A percentile compares a stretch with the other conserved stretches of the same genome.
phyloP scores from a whole-genome alignment of 352 stramenopile genomes.

The Lagenidium sp. region DNA sequence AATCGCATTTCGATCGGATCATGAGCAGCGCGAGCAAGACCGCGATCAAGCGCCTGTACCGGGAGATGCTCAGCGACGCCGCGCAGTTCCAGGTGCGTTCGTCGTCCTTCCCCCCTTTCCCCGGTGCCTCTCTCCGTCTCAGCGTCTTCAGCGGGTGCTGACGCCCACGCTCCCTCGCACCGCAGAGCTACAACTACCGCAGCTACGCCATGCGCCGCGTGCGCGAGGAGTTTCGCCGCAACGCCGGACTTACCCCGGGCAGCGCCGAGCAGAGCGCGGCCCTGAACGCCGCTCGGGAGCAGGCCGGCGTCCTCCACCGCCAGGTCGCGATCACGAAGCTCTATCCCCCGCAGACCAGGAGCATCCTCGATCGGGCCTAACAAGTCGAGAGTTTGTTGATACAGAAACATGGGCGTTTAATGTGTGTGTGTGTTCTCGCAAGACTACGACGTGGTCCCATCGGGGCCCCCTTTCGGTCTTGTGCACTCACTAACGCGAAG shows the following conservation, averaged over 20 bases:
- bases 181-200: slow-evolving; percentile 69
- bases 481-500: too few species aligned
- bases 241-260: slow-evolving; percentile 30
- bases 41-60: slow-evolving; percentile 13
- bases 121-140: background rate
- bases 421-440: too few species aligned
- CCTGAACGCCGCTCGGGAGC: slow-evolving; percentile 28
- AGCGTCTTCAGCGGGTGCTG: background rate
- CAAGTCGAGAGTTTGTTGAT: too few species aligned
- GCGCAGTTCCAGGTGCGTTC: slow-evolving; percentile 9
- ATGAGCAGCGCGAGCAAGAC: background rate
- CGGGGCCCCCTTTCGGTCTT: too few species aligned
- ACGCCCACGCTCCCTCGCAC: background rate
- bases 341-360: slow-evolving; percentile 52
- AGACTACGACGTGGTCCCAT: too few species aligned
- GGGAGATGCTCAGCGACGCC: slow-evolving; percentile 18
- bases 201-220: slow-evolving; percentile 54
- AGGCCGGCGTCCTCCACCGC: slow-evolving; percentile 45
- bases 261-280: slow-evolving; percentile 43
- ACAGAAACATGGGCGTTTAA: too few species aligned
- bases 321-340: slow-evolving; percentile 60
- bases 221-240: slow-evolving; percentile 68
- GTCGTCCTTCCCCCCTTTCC: slow-evolving; percentile 1
- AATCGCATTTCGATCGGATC: background rate
- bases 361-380: slow-evolving; percentile 80